Evolutionary conservation across 345 rosid species (phyloP), one percentile per base, ranked within the genome.

Genomic region (Eutrema japonicum): DNA sequence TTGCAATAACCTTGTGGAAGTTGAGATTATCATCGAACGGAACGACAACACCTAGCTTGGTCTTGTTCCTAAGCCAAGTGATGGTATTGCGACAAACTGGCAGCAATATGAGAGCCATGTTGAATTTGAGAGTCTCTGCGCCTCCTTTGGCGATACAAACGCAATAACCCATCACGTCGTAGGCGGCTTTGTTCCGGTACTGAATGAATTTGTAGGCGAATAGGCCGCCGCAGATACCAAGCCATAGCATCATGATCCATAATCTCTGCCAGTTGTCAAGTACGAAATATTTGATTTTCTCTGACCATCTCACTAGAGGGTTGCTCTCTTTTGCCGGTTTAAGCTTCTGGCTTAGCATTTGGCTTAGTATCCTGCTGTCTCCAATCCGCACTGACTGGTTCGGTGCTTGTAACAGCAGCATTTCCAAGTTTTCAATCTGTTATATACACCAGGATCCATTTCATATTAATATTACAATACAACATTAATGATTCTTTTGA

Each of bases 61-160:
- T 89, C 80, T 89, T 92, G 86, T 88, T 89, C 73, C 97, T 78
- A 7, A 92, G 89, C 97, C 97, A 89, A 42, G 97, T 92, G 37
- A 92, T 92, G 62, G 94, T 89, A 74, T 92, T 92, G 3, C 97
- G 82, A 78, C 96, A 92, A 10, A 89, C 91, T 2, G 97, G 96
- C 3, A 89, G 65, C 33, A 92, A 70, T 50, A 92, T 89, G 66
- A 92, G 80, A 35, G 96, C 96, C 97, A 92, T 92, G 79, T 92
- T 92, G 89, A 92, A 87, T 60, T 89, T 92, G 32, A 82, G 86
- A 0, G 88, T 89, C 84, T 92, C 98, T 1, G 94, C 98, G 9
- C 92, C 92, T 22, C 98, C 96, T 73, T 92, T 89, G 35, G 98
- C 98, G 2, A 89, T 33, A 61, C 91, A 84, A 70, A 92, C 92